Percentiles rank a stretch among this genome's conserved stretches.
phyloP scores from a whole-genome alignment of 306 rosid genomes.

The Carpinus fangiana region DNA sequence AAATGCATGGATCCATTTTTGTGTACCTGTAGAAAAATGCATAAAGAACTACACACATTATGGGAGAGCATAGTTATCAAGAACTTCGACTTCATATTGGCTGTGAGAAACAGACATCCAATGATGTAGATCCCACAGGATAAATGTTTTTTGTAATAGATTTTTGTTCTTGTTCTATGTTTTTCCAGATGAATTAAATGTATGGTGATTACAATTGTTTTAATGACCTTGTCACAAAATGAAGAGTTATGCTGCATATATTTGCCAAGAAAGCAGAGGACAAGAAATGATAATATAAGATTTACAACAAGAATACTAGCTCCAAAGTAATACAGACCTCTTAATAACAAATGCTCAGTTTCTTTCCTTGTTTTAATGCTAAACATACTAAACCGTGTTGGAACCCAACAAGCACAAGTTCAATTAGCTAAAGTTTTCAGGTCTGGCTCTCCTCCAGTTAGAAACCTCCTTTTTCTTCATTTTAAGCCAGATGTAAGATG shows the following conservation, averaged over 20 bases:
- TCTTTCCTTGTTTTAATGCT: neutral
- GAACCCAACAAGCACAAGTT: neutral
- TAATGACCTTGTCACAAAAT: neutral
- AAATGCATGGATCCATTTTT: constrained; percentile 55
- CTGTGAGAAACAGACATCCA: neutral
- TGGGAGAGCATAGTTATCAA: neutral
- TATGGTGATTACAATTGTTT: neutral
- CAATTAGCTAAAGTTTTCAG: neutral
- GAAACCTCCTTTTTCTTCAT: no score
- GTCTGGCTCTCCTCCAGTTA: neutral
- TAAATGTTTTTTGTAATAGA: neutral
- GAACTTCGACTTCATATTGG: neutral
- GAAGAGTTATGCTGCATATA: neutral
- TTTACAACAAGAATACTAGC: neutral
- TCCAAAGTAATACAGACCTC: neutral
- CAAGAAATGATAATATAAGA: neutral
- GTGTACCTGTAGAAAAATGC: constrained; percentile 50
- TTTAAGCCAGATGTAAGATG: no score
- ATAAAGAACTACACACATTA: neutral
- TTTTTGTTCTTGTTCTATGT: neutral
- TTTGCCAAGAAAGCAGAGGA: neutral
- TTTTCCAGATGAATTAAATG: neutral
- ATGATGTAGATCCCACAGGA: no score
- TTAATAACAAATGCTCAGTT: neutral
- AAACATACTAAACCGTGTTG: neutral